Conservation (phyloP, 1,139 yeast genomes). For the Suhomyces taliae region DNA sequence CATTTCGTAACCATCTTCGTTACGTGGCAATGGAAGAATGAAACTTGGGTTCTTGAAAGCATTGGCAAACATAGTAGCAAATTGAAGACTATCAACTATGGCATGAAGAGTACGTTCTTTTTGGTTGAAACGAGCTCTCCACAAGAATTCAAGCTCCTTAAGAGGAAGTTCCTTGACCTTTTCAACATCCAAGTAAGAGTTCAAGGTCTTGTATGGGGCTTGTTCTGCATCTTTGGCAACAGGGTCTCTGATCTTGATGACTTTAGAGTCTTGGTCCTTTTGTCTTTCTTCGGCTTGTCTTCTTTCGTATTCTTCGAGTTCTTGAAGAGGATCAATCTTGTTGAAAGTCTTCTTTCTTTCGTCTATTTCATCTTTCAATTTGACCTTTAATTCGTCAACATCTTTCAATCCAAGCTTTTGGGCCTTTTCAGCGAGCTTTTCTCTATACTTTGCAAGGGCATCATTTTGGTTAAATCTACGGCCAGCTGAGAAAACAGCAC, state of each 20-base stretch:
- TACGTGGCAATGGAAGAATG: constrained; percentile 68
- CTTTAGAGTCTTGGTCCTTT: constrained; percentile 30
- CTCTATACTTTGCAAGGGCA: constrained; percentile 22
- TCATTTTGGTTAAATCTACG: constrained; percentile 6
- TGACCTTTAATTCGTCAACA: constrained; percentile 63
- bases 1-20: constrained; percentile 65
- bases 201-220: constrained; percentile 68
- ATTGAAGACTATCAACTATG: constrained; percentile 54
- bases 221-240: constrained; percentile 45
- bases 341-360: constrained; percentile 55
- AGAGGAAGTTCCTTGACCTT: constrained; percentile 57
- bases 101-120: constrained; percentile 68
- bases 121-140: constrained; percentile 83
- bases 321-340: constrained; percentile 68
- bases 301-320: constrained; percentile 58
- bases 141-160: constrained; percentile 73
- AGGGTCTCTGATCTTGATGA: constrained; percentile 42
- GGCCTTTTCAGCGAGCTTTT: constrained; percentile 39
- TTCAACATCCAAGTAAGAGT: constrained; percentile 67
- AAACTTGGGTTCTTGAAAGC: constrained; percentile 78
- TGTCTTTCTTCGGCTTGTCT: constrained; percentile 32
- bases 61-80: constrained; percentile 57
- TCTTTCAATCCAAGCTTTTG: constrained; percentile 37
- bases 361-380: constrained; percentile 62
- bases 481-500: not conserved